phyloP scores from a whole-genome alignment of 768 basidiomycete genomes.

The Leccinum incarnatum region DNA sequence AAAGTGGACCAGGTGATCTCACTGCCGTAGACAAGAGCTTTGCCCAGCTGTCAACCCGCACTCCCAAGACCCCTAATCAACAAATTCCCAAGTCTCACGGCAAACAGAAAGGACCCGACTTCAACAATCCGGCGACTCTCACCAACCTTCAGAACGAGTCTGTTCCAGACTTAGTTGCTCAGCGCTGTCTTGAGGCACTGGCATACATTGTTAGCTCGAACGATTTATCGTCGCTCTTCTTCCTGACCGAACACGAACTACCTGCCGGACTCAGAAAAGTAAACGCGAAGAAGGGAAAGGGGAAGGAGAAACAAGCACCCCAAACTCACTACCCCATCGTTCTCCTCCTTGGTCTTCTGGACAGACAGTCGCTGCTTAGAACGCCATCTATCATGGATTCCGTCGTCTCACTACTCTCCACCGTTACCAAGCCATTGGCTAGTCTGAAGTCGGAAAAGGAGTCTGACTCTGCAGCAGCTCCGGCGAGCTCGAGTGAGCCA shows the following conservation, averaged over 20 bases:
- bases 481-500: slow-evolving; percentile 16
- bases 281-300: slow-evolving; percentile 85
- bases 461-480: slow-evolving; percentile 20
- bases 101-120: slow-evolving; percentile 69
- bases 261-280: slow-evolving; percentile 70
- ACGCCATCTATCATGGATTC: slow-evolving; percentile 92
- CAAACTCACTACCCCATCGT: slow-evolving; percentile 92
- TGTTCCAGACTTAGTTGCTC: slow-evolving; percentile 89
- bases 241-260: slow-evolving; percentile 93
- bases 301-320: slow-evolving; percentile 82
- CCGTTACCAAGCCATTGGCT: slow-evolving; percentile 80
- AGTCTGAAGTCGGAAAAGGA: slow-evolving; percentile 55
- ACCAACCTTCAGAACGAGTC: slow-evolving; percentile 66
- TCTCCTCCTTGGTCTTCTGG: slow-evolving; percentile 81
- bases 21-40: slow-evolving; percentile 92
- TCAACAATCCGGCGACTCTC: slow-evolving; percentile 46
- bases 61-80: slow-evolving; percentile 47
- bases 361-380: slow-evolving; percentile 80
- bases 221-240: slow-evolving; percentile 83
- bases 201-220: slow-evolving; percentile 85
- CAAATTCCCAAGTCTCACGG: slow-evolving; percentile 47
- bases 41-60: slow-evolving; percentile 81
- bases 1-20: slow-evolving; percentile 93
- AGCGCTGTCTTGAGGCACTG: slow-evolving; percentile 90
- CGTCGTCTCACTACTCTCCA: slow-evolving; percentile 82